Evolutionary conservation across 306 rosid genomes (phyloP).

Genomic region (Alnus glutinosa): DNA sequence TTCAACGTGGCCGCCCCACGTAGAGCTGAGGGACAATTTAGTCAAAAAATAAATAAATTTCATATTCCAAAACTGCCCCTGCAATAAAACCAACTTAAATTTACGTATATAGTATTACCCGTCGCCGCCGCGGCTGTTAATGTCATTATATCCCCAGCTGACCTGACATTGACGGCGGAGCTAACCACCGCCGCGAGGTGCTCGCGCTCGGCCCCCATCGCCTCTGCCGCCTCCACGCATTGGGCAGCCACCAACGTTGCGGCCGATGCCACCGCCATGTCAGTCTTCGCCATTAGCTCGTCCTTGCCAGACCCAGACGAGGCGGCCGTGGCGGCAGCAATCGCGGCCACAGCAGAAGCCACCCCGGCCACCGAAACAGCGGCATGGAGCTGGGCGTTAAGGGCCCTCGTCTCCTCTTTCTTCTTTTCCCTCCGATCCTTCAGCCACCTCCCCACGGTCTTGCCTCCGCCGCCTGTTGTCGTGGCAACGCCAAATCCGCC

Average conservation of each 20-base stretch:
- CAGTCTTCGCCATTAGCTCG: slow-evolving; percentile 67
- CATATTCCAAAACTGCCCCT: not conserved
- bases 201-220: slow-evolving; percentile 87
- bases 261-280: slow-evolving; percentile 90
- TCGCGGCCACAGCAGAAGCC: slow-evolving; percentile 81
- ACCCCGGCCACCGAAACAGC: slow-evolving; percentile 90
- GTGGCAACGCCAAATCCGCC: slow-evolving; percentile 17
- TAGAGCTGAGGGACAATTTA: slow-evolving; percentile 49
- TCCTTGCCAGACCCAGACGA: slow-evolving; percentile 52
- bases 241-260: slow-evolving; percentile 93
- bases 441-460: slow-evolving; percentile 92
- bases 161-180: slow-evolving; percentile 90
- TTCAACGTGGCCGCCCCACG: slow-evolving; percentile 96
- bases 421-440: slow-evolving; percentile 92
- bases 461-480: slow-evolving; percentile 41
- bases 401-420: slow-evolving; percentile 85
- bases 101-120: slow-evolving; percentile 26
- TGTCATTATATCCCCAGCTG: slow-evolving; percentile 88
- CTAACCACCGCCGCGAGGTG: slow-evolving; percentile 75
- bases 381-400: slow-evolving; percentile 87
- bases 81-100: not conserved
- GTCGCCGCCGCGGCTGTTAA: slow-evolving; percentile 92
- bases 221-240: slow-evolving; percentile 93
- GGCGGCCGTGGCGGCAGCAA: slow-evolving; percentile 81
- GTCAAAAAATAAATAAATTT: not conserved